phyloP scores from a whole-genome alignment of 2,329 filamentous ascomycete species.

The Pseudogymnoascus sp. region DNA sequence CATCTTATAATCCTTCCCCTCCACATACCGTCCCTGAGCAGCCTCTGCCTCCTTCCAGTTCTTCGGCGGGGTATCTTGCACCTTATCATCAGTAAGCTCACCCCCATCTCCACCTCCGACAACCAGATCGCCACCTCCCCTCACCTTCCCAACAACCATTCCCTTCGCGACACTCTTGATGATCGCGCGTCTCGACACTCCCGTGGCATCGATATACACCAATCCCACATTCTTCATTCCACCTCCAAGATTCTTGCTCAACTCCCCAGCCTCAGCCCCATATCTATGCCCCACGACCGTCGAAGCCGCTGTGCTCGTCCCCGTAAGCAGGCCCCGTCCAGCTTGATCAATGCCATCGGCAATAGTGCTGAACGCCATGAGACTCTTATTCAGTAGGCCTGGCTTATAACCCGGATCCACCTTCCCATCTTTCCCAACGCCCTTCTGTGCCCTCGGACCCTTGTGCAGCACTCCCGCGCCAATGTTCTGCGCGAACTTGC shows the following conservation, averaged over 20 bases:
- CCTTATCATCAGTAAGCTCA: conserved; percentile 12
- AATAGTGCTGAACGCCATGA: conserved; percentile 94
- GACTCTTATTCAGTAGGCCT: conserved; percentile 83
- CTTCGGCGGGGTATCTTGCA: not conserved
- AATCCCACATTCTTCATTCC: conserved; percentile 94
- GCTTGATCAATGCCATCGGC: conserved; percentile 89
- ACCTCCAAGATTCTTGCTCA: conserved; percentile 68
- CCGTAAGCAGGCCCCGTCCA: conserved; percentile 66
- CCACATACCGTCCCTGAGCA: conserved; percentile 16
- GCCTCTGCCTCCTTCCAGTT: conserved; percentile 23
- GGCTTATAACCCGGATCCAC: conserved; percentile 63
- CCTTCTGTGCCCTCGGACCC: conserved; percentile 47
- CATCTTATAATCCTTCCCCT: conserved; percentile 17
- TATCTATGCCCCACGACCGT: conserved; percentile 85
- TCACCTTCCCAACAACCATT: conserved; percentile 80
- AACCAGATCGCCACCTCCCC: conserved; percentile 63
- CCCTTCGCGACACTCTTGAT: conserved; percentile 94
- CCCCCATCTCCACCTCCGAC: conserved; percentile 50
- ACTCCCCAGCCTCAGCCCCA: conserved; percentile 72
- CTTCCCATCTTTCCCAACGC: conserved; percentile 63
- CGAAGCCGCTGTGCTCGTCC: conserved; percentile 68
- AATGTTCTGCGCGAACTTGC: conserved; percentile 79
- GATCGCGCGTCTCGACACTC: conserved; percentile 80
- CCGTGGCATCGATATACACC: conserved; percentile 94
- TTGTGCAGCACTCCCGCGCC: conserved; percentile 67